A percentile compares a stretch with the other conserved stretches of the same genome.
phyloP scores from a whole-genome alignment of 495 filamentous ascomycete species.

The Penicillium antarcticum region DNA sequence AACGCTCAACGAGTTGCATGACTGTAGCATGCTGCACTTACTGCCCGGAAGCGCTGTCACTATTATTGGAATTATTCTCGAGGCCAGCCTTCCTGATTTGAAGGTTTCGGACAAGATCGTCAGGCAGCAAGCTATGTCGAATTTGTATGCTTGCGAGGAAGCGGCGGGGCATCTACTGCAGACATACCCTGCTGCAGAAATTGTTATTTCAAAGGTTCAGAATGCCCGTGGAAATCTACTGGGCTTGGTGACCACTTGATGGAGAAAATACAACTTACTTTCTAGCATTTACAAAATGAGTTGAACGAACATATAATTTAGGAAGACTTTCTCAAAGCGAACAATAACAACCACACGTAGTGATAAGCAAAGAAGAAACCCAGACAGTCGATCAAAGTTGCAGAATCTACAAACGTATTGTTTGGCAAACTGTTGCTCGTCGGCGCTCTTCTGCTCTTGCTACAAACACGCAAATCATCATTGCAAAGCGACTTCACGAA shows the following conservation, averaged over 20 bases:
- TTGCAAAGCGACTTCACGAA: too few relatives aligned
- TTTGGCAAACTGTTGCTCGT: too few relatives aligned
- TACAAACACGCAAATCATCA: too few relatives aligned
- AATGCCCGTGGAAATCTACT: constrained; percentile 4
- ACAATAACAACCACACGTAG: too few relatives aligned
- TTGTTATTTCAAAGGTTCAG: constrained; percentile 4
- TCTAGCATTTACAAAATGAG: not conserved
- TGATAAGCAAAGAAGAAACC: too few relatives aligned
- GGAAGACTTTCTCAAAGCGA: too few relatives aligned
- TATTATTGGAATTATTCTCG: constrained; percentile 1
- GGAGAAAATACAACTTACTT: not conserved
- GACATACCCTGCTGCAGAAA: constrained; percentile 7
- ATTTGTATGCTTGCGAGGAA: constrained; percentile 4
- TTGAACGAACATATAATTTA: too few relatives aligned
- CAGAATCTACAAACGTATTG: too few relatives aligned
- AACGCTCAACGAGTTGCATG: constrained; percentile 3
- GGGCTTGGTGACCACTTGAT: not conserved
- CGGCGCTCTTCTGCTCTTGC: too few relatives aligned
- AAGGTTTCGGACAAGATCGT: constrained; percentile 4
- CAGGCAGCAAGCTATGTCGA: constrained; percentile 4
- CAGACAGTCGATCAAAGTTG: too few relatives aligned
- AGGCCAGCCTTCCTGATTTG: constrained; percentile 1
- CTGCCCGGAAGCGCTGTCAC: not conserved
- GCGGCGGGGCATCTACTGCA: constrained; percentile 2
- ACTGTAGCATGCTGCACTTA: constrained; percentile 6